These are phyloP conservation scores for Geotrichum ghanense DNA, from an alignment of 805 yeast species.

Conservation along the genomic window DNA sequence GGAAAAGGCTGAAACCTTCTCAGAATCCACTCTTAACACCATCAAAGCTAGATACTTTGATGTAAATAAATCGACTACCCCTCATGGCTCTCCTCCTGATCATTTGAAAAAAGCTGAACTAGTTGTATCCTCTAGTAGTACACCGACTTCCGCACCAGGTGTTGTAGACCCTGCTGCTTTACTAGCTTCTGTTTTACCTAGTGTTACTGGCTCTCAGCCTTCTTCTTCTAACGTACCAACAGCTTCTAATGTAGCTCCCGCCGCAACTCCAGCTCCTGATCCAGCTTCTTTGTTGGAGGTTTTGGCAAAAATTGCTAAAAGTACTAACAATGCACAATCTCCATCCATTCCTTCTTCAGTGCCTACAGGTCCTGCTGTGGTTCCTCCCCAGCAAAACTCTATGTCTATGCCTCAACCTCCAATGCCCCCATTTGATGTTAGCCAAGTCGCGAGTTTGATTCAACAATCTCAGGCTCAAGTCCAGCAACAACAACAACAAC, in stretches of 20 bases:
- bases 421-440: background rate
- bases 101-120: slow-evolving; percentile 16
- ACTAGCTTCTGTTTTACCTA: slow-evolving; percentile 9
- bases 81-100: slow-evolving; percentile 54
- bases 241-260: slow-evolving; percentile 14
- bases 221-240: slow-evolving; percentile 2
- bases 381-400: slow-evolving; percentile 5
- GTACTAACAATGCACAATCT: slow-evolving; percentile 29
- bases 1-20: slow-evolving; percentile 77
- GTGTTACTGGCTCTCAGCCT: slow-evolving; percentile 5
- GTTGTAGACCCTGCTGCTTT: slow-evolving; percentile 7
- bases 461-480: too few species aligned
- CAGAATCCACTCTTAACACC: slow-evolving; percentile 39
- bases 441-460: background rate
- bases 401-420: slow-evolving; percentile 7
- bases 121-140: slow-evolving; percentile 13
- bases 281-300: slow-evolving; percentile 62
- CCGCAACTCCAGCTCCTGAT: slow-evolving; percentile 28
- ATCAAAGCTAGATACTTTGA: slow-evolving; percentile 48
- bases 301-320: slow-evolving; percentile 46
- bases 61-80: slow-evolving; percentile 42
- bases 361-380: slow-evolving; percentile 7
- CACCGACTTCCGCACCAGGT: slow-evolving; percentile 11
- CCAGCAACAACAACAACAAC: slow-evolving; percentile 4
- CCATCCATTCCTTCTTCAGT: slow-evolving; percentile 19